A percentile compares a stretch with the other conserved stretches of the same genome.
phyloP scores from a whole-genome alignment of 495 filamentous ascomycete species.

The Tuber magnatum region DNA sequence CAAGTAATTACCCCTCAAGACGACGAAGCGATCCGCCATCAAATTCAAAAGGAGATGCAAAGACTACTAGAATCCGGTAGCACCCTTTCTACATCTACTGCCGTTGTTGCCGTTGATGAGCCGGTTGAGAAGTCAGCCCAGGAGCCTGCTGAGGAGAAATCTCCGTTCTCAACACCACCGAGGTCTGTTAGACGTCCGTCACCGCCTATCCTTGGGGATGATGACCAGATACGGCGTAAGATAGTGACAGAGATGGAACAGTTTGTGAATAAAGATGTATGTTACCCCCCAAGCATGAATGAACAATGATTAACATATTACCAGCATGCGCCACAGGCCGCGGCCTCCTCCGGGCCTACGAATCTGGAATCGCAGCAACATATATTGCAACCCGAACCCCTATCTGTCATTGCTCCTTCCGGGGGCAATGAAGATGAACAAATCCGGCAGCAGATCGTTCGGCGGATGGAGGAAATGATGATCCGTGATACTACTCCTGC shows the following conservation, averaged over 20 bases:
- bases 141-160: neutral
- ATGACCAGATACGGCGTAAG: constrained; percentile 2
- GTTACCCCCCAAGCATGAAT: neutral
- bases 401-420: neutral
- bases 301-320: neutral
- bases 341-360: neutral
- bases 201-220: neutral
- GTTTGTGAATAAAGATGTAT: neutral
- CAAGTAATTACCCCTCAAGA: neutral
- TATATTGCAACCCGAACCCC: neutral
- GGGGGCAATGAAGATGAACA: neutral
- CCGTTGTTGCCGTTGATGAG: neutral
- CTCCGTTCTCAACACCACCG: neutral
- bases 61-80: neutral
- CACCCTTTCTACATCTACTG: constrained; percentile 1
- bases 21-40: neutral
- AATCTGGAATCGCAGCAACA: neutral
- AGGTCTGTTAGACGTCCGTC: neutral
- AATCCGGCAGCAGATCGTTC: neutral
- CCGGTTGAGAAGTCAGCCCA: neutral
- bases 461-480: neutral
- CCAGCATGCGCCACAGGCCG: neutral
- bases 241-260: constrained; percentile 1
- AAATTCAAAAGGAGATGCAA: neutral
- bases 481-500: neutral